Base-by-base conservation (phyloP, 2,329 filamentous ascomycete genomes). In the Sporothrix globosa region DNA sequence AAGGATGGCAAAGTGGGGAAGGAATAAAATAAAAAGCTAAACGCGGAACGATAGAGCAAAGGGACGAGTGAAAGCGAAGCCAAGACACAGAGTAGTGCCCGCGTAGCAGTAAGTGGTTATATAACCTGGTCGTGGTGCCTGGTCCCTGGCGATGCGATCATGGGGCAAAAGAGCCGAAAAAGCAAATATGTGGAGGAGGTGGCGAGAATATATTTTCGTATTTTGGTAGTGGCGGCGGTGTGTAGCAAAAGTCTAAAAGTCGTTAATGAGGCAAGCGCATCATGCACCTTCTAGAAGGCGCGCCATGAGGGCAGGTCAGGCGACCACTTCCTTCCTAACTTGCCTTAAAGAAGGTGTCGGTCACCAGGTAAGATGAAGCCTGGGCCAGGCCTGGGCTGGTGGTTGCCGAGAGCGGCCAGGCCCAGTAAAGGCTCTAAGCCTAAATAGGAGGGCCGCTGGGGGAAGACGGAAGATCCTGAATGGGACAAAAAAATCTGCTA, bases 331-430 rank as follows among this genome's bases (percentile, higher is more conserved):
- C 54, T 48, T 41, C 44, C 46, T 24, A 21, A 24, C 68, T 70
- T 72, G 63, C 39, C 70, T 63, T 34, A 70, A 70, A 65, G 2
- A 30, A 41, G 63, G 39, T 52, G 19, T 71, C 67, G 70, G 67
- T 69, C 41, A 71, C 30, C 50, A 34, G 65, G 30, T 39, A 21
- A 56, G 34, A 53, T 65, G 41, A 65, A 39, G 61, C 30, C 56
- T 27, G 41, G 41, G 53, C 53, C 53, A 30, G 53, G 53, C 24
- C 53, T 58, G 58, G 58, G 19, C 58, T 63, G 60, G 60, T 24
- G 60, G 11, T 27, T 39, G 65, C 65, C 50, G 65, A 34, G 34
- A 7, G 34, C 34, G 34, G 34, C 27, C 27, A 30, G 27, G 27
- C 34, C 34, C 34, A 34, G 34, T 7, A 34, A 9, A 34, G 19